These are phyloP conservation scores for Leishmania gerbilli DNA, from an alignment of 208 protist genomes.

Conservation along the genomic window DNA sequence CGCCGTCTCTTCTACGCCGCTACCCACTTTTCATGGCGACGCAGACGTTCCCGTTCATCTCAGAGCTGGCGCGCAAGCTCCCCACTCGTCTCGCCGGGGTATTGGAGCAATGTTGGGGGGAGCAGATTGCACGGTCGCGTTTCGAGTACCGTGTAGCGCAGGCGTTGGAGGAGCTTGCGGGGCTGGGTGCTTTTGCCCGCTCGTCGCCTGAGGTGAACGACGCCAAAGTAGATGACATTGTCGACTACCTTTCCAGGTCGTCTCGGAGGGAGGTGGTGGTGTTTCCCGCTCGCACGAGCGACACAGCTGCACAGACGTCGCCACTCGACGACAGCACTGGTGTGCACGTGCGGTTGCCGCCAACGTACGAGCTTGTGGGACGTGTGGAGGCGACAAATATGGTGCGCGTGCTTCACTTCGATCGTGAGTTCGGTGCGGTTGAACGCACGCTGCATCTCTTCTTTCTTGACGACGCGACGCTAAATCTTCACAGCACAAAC, in stretches of 20 bases:
- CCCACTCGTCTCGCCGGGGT: constrained; percentile 44
- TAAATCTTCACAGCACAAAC: constrained; percentile 32
- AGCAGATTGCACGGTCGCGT: constrained; percentile 44
- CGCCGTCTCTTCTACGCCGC: constrained; percentile 62
- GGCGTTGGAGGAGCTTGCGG: constrained; percentile 54
- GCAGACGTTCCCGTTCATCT: constrained; percentile 58
- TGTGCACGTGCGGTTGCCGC: constrained; percentile 54
- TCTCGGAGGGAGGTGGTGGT: constrained; percentile 30
- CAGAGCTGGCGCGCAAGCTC: constrained; percentile 45
- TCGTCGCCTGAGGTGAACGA: constrained; percentile 26
- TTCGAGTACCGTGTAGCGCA: constrained; percentile 70
- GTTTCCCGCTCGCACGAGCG: constrained; percentile 14
- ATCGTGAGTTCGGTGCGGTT: constrained; percentile 35
- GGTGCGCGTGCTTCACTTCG: constrained; percentile 64
- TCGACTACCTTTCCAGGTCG: constrained; percentile 26
- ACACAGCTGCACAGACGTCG: neutral
- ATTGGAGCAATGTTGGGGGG: constrained; percentile 62
- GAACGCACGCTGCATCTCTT: constrained; percentile 77
- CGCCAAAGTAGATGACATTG: constrained; percentile 35
- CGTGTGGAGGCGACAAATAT: constrained; percentile 43
- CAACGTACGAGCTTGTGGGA: constrained; percentile 72
- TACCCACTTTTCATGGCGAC: constrained; percentile 67
- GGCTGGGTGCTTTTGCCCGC: constrained; percentile 63
- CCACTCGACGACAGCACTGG: neutral
- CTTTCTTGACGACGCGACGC: constrained; percentile 32